These are phyloP conservation scores for Sanghuangporus sanghuang DNA, from an alignment of 1,284 basidiomycete species.

Conservation along the genomic window DNA sequence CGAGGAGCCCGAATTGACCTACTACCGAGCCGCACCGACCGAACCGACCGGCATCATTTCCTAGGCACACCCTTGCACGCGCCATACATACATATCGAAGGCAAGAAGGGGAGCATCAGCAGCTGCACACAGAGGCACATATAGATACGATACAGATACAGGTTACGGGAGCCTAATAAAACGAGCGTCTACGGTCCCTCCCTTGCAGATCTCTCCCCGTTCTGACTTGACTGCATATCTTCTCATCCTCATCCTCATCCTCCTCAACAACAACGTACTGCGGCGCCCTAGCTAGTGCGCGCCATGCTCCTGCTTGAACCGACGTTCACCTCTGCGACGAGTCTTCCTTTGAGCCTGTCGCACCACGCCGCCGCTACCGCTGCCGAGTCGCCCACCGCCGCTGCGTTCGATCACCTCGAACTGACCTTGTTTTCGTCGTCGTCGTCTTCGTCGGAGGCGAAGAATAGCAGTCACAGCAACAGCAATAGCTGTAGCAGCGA, in stretches of 20 bases:
- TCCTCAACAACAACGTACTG: not conserved
- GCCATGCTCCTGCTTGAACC: conserved; percentile 3
- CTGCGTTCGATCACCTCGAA: not conserved
- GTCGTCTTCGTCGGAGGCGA: not conserved
- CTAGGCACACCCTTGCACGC: not conserved
- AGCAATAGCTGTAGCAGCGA: not conserved
- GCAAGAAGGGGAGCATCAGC: too few species aligned
- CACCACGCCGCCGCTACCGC: not conserved
- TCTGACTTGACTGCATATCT: not conserved
- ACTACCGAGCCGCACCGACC: not conserved
- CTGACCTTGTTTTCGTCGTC: not conserved
- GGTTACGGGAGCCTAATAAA: not conserved
- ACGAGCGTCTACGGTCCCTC: not conserved
- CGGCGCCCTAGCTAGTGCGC: not conserved
- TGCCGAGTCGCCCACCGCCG: not conserved
- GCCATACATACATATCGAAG: not conserved
- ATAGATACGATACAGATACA: not conserved
- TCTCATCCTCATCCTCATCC: too few species aligned
- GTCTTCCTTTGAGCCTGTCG: not conserved
- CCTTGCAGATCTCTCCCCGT: not conserved
- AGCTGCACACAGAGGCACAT: too few species aligned
- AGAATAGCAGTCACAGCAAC: not conserved
- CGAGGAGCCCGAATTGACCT: too few species aligned
- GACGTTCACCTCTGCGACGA: not conserved
- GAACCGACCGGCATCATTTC: not conserved